Base-by-base conservation (phyloP, 139 green algal genomes). In the Micromonas pusilla region DNA sequence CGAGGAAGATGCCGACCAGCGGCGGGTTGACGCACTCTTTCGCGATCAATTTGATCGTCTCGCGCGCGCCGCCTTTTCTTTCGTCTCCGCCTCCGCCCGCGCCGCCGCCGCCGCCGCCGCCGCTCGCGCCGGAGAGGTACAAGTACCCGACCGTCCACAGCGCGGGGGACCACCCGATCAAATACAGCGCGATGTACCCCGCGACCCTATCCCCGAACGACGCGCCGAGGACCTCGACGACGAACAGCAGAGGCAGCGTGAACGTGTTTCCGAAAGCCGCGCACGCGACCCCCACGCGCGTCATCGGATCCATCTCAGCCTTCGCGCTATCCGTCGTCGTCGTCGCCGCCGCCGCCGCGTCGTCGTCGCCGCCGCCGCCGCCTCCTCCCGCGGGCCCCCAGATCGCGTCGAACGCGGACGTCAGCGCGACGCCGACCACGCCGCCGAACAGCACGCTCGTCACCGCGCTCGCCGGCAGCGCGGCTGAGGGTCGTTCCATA, bases 231-330 rank as follows among this genome's bases (percentile, higher is more conserved):
- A 92, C 70, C 45, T 82, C 82, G 60, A 74, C 64, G 3, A 92
- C 66, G 65, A 90, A 89, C 6, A 90, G 75, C 34, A 86, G 67
- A 0, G 87, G 88, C 66, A 91, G 80, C 31, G 88, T 91, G 72
- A 92, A 82, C n/a, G 78, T 82, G 74, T 92, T 92, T 60, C 86
- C 86, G 78, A 92, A 92, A 2, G 84, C 77, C 65, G 80, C 85
- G 0, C 76, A 72, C 0, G 79, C 77, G 0, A 76, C 52, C 21
- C 85, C 75, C 54, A 92, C 39, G 1, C 72, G 52, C 1, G 36
- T 33, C 68, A 75, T 75, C 21, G 30, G 34, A 3, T 36, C 23
- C 13, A 62, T 32, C 45, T 16, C 16, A 9, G 16, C 45, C 45
- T 9, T 16, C 45, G 9, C 45, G 45, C 45, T 9, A 9, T 23